Evolutionary conservation across 1,284 basidiomycete species (phyloP), one percentile per base, ranked within the genome.

Genomic region (Sanghuangporus sanghuang): DNA sequence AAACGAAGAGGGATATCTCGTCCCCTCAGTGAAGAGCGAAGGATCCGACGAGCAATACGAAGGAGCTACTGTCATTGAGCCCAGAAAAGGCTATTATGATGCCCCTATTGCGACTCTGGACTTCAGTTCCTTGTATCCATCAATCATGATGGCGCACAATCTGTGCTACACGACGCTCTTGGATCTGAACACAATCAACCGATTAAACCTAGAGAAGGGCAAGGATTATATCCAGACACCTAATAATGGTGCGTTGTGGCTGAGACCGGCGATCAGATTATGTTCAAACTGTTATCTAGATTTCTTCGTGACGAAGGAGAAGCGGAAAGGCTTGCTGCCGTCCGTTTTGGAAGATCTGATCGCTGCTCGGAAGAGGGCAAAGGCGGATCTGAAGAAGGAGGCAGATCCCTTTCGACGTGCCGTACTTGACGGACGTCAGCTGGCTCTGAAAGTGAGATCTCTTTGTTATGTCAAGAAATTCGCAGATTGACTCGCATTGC

Each of bases 71-170:
- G 95, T 98, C 71, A 97, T 98, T 68, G 96, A 98, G 70, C 95
- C 95, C 1, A 88, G 84, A 73, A 93, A 90, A 71, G 95, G 96
- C 0, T 98, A 92, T 74, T 98, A 97, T 73, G 93, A 96, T 71
- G 85, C 88, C 0, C 95, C 95, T 0, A 97, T 98, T 70, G 94
- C 96, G 5, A 98, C 95, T 0, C 84, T 98, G 49, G 95, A 98
- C 83, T 98, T 98, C 77, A 95, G 93, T 63, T 97, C 95, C 0
- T 81, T 98, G 68, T 98, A 98, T 74, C 95, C 95, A 0, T 98
- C 96, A 0, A 98, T 98, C 77, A 98, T 98, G 95, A 97, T 97
- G 95, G 96, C 95, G 0, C 96, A 98, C 73, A 98, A 98, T 72
- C 78, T 98, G 1, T 98, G 95, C 74, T 98, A 98, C 71, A 97